phyloP scores from a whole-genome alignment of 2,329 filamentous ascomycete species.

The Fusarium musae region DNA sequence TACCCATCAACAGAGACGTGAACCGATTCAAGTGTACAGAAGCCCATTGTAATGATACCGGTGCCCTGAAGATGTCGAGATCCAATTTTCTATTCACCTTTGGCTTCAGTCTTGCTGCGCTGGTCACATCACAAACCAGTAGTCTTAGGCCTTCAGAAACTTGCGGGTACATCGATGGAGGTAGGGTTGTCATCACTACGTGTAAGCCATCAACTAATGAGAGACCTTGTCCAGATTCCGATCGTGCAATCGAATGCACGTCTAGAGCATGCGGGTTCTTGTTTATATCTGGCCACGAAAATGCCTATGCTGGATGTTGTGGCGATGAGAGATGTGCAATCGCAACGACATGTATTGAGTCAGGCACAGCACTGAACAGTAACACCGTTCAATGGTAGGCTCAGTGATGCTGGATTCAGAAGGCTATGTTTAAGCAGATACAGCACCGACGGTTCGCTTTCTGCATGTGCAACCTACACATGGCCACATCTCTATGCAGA shows the following conservation, averaged over 20 bases:
- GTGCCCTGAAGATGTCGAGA: background rate
- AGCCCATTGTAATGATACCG: background rate
- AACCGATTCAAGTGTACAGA: background rate
- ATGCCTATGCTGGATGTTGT: constrained; percentile 18
- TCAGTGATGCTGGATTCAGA: background rate
- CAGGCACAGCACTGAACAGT: background rate
- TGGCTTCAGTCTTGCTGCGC: background rate
- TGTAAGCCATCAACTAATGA: background rate
- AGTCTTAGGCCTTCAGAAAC: background rate
- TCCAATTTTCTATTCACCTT: background rate
- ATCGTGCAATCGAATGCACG: background rate
- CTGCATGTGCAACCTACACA: constrained; percentile 30
- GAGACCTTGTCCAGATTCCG: background rate
- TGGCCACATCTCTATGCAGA: constrained; percentile 3
- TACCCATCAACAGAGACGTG: background rate
- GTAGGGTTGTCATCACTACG: background rate
- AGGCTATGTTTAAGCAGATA: background rate
- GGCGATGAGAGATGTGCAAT: constrained; percentile 4
- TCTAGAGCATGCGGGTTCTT: constrained; percentile 7
- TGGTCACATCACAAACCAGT: background rate
- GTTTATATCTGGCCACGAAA: background rate
- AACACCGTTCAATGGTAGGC: constrained; percentile 13
- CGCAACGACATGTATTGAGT: constrained; percentile 21
- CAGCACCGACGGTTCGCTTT: constrained; percentile 5
- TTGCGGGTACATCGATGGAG: constrained; percentile 12